phyloP scores from a whole-genome alignment of 164 flowering plant species.

The Chimonanthus praecox region DNA sequence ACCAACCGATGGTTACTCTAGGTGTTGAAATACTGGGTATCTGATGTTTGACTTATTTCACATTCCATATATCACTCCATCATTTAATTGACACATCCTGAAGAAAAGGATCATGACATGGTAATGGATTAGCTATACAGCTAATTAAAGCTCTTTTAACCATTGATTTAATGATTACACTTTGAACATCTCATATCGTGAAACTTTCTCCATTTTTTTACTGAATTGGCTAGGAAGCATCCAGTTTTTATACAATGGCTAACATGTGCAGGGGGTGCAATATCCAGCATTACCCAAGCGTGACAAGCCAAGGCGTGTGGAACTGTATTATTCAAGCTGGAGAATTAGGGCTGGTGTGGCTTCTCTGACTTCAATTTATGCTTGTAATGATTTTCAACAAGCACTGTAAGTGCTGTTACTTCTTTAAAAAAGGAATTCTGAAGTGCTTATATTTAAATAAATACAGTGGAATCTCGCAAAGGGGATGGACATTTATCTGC shows the following conservation, averaged over 20 bases:
- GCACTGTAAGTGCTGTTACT: not conserved
- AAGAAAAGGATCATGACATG: not conserved
- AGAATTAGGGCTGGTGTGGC: constrained; percentile 69
- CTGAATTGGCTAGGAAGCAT: not conserved
- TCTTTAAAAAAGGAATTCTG: not conserved
- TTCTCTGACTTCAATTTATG: not conserved
- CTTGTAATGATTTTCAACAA: not conserved
- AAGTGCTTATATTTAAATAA: not conserved
- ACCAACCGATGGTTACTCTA: no score
- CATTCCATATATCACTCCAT: no score
- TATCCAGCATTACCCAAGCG: constrained; percentile 61
- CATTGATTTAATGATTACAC: not conserved
- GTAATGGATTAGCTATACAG: not conserved
- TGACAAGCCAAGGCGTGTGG: constrained; percentile 96
- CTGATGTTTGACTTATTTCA: no score
- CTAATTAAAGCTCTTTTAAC: not conserved
- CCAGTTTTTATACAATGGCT: not conserved
- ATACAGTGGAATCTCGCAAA: constrained; percentile 76
- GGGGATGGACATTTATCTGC: constrained; percentile 85
- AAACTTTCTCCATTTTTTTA: not conserved
- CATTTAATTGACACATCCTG: not conserved
- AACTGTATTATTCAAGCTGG: constrained; percentile 94
- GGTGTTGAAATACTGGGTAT: no score
- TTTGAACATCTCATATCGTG: not conserved
- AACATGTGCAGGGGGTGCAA: constrained; percentile 61